Evolutionary conservation across 345 rosid species (phyloP).

Genomic region (Noccaea caerulescens): DNA sequence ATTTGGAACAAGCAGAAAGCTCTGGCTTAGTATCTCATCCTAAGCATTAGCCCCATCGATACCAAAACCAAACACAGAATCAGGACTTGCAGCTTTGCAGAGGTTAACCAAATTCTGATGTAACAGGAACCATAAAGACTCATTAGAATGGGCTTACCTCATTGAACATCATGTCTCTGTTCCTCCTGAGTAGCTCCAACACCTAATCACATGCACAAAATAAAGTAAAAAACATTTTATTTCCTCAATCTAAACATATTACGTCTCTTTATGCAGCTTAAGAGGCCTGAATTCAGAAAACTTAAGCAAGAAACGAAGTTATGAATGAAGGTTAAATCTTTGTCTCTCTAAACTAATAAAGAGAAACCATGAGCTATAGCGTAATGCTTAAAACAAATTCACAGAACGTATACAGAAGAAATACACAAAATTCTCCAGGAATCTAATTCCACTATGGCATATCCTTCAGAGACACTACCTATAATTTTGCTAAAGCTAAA

Average conservation of each 20-base stretch:
- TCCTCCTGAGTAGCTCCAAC: conserved; percentile 80
- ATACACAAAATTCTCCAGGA: not conserved
- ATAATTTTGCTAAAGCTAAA: not conserved
- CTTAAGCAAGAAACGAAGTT: not conserved
- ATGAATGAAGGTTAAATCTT: not conserved
- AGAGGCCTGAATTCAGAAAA: not conserved
- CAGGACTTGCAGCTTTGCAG: not conserved
- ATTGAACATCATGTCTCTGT: conserved; percentile 87
- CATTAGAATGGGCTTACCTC: conserved; percentile 53
- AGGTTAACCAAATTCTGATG: not conserved
- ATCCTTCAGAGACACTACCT: not conserved
- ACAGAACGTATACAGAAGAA: not conserved
- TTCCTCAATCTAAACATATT: not conserved
- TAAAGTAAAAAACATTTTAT: not conserved
- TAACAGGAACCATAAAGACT: not conserved
- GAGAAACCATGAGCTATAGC: not conserved
- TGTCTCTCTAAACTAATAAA: not conserved
- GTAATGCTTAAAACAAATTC: not conserved
- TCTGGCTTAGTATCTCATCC: not conserved
- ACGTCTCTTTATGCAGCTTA: not conserved
- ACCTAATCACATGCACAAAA: conserved; percentile 47
- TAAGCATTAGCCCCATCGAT: not conserved
- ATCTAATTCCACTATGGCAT: conserved; percentile 5
- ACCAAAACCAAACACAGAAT: not conserved
- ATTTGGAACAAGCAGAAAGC: conserved; percentile 8